Base-by-base conservation (phyloP, 306 rosid genomes). In the Aeschynomene evenia region DNA sequence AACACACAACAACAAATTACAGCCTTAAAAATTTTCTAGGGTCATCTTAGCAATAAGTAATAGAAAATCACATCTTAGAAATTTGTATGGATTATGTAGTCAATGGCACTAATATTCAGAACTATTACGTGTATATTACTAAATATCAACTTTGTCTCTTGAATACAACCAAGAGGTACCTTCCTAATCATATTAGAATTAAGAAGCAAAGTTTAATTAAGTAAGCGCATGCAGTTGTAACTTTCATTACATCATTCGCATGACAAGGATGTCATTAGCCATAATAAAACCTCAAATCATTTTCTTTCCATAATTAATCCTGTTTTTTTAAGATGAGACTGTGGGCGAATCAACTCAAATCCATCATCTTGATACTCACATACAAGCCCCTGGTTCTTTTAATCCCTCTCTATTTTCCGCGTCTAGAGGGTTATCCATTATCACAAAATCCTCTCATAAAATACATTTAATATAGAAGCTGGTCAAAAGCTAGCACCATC, bases 91-190 rank as follows among this genome's bases (percentile, higher is more conserved):
- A 40, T 73, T 58, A 69, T 58, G 24, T 15, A 54, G 63, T 36
- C 58, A 49, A 36, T 48, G 43, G 9, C n/a, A 19, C 43, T 20
- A 5, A 67, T 18, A 37, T 16, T 4, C 3, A 2, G 4, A 58
- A 57, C 24, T 50, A 9, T 36, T 45, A 18, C 22, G 34, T n/a
- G n/a, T 40, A 70, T 6, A 7, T 2, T 33, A 54, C 68, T n/a
- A n/a, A n/a, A n/a, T n/a, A n/a, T n/a, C 4, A 42, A 55, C 24
- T 56, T 49, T 22, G 79, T 57, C 81, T 57, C 76, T 81, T 71
- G 52, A 72, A 37, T 42, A 34, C 61, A 43, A 33, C 68, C 72
- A 66, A 76, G 57, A 53, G 85, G 31, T 42, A 71, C 19, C 20
- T 28, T 63, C 28, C 56, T 52, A 2, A 43, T 28, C 23, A 34